Conservation (phyloP, 2,329 filamentous ascomycete species). For the Biscogniauxia sp. region DNA sequence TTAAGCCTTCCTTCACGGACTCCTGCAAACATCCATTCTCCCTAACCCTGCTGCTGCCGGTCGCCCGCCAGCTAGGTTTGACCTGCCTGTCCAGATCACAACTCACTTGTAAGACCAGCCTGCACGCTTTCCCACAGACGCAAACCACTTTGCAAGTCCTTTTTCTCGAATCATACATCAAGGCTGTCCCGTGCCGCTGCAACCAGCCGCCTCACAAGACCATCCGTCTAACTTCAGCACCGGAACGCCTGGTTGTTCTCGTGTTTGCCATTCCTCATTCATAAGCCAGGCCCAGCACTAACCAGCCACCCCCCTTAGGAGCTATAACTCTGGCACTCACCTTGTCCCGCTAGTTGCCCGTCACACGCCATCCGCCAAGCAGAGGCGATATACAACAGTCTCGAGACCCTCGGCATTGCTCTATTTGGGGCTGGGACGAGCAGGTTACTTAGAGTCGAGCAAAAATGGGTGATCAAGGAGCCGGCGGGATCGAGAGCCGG, state of each 20-base stretch:
- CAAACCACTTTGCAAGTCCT: slow-evolving; percentile 24
- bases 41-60: slow-evolving; percentile 20
- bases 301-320: slow-evolving; percentile 16
- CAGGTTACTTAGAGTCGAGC: slow-evolving; percentile 4
- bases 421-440: slow-evolving; percentile 2
- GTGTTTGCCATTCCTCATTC: slow-evolving; percentile 12
- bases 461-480: slow-evolving; percentile 34
- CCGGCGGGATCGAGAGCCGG: slow-evolving; percentile 31
- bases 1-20: slow-evolving; percentile 27
- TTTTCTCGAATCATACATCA: slow-evolving; percentile 26
- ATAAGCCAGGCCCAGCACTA: slow-evolving; percentile 11
- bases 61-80: slow-evolving; percentile 25
- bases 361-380: not conserved
- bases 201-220: slow-evolving; percentile 26
- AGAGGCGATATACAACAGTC: not conserved
- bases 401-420: slow-evolving; percentile 1
- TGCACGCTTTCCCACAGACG: slow-evolving; percentile 25
- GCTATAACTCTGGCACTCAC: not conserved
- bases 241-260: not conserved
- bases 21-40: slow-evolving; percentile 31
- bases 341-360: not conserved
- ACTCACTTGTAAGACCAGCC: slow-evolving; percentile 24
- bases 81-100: slow-evolving; percentile 22
- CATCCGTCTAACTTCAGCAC: slow-evolving; percentile 23
- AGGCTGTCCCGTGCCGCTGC: slow-evolving; percentile 22